Evolutionary conservation across 2,329 filamentous ascomycete species (phyloP), one percentile per base, ranked within the genome.

Genomic region (Aspergillus vadensis): DNA sequence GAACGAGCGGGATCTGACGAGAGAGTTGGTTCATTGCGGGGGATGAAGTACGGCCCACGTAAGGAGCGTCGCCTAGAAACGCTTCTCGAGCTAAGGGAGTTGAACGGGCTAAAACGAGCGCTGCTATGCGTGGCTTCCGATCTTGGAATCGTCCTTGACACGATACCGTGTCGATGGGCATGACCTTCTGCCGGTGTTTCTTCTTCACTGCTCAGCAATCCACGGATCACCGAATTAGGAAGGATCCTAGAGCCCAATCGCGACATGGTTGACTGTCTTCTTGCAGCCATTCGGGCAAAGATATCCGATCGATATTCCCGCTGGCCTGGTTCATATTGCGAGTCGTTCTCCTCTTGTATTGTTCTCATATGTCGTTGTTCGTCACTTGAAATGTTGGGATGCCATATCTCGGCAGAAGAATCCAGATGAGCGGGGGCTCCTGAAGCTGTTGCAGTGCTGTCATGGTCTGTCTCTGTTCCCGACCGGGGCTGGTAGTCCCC

Each of bases 261-360:
- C 55, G 80, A 82, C 75, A 82, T 79, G 14, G 79, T 76, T 4
- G 80, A 81, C 61, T 78, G 78, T 60, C 78, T 74, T 64, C 77
- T 74, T 36, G 74, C 69, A 55, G 75, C 71, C 62, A 78, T 67
- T 59, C 72, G 66, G 65, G 74, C 59, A 65, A 77, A 61, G 32
- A 74, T 67, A 60, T 72, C 67, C 39, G 69, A 70, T 39, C 69
- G 71, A 58, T 65, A 71, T 43, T 74, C 73, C 15, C 71, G 69
- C 36, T 74, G 67, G 32, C 67, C 66, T 25, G 67, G 58, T 50
- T 74, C 72, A 58, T 73, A 67, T 47, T 77, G 70, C n/a, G 71
- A 65, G 32, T 67, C 69, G 48, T 72, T 67, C 61, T 79, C 77
- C 55, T 77, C 76, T 54, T 77, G 72, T 39, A 73, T 75, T 50